Base-by-base conservation (phyloP, 352 stramenopile species). In the Globisporangium alternatum region DNA sequence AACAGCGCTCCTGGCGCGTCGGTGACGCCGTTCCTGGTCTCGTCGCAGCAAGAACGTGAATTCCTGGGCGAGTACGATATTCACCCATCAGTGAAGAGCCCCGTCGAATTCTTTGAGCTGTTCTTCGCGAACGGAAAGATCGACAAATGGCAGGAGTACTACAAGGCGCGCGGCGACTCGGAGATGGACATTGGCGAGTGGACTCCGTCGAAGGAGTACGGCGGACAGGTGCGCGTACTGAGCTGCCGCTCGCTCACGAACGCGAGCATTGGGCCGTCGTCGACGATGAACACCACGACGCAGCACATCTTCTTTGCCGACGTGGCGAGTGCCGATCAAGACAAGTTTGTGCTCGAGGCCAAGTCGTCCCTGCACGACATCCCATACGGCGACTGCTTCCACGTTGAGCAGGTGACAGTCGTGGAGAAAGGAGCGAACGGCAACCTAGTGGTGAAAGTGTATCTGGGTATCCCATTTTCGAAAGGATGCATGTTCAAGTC, bases 401-500 rank as follows among this genome's bases (percentile, higher is more conserved):
- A 80, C 2, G 84, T 95, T 22, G 86, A 95, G 67, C 76, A 87
- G 51, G 74, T 91, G 25, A 77, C 68, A 25, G 67, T 87, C 2
- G 69, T 92, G n/a, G 82, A 90, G 41, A 73, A 75, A 30, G 55
- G 69, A 10, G 45, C 71, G 21, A 73, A 72, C 8, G 84, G 60
- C 1, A 75, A 72, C 37, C 56, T 90, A 3, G 74, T 92, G 28
- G 81, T 57, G 21, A 86, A 90, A 41, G 71, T 85, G 12, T 92
- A 86, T 39, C 44, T 95, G 17, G 86, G 79, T 13, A 90, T 95
- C 56, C 86, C 86, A 41, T 95, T 95, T 60, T 93, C 86, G 7
- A 95, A 93, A 54, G 86, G 86, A 5, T 95, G 86, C 60, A 92
- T 95, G 83, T 95, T 93, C 66, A 95, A 95, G 69, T 93, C 83